Percentiles rank a stretch among this genome's conserved stretches.
These are phyloP conservation scores for Aspergillus puulaauensis DNA, from an alignment of 2,329 filamentous ascomycete species.

Conservation along the genomic window DNA sequence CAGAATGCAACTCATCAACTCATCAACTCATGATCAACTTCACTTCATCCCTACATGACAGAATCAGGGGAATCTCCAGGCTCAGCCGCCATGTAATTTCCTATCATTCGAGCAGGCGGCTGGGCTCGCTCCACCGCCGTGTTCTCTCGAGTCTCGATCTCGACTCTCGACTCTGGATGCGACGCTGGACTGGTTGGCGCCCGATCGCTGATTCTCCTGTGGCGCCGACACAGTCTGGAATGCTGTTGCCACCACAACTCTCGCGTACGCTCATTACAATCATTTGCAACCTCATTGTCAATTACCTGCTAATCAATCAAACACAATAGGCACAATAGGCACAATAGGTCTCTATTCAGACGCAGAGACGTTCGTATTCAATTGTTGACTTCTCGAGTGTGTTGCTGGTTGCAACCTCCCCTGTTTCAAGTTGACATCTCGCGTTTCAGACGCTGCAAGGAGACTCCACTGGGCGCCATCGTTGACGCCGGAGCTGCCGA, in stretches of 20 bases:
- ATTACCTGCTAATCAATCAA: neutral
- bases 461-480: constrained; percentile 2
- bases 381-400: neutral
- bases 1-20: too few species aligned
- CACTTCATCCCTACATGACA: too few species aligned
- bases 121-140: too few species aligned
- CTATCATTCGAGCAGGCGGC: too few species aligned
- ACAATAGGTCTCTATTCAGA: neutral
- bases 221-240: neutral
- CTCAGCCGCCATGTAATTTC: too few species aligned
- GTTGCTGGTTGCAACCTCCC: neutral
- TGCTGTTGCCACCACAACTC: neutral
- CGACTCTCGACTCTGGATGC: neutral
- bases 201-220: neutral
- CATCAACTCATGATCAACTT: too few species aligned
- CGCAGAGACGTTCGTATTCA: neutral
- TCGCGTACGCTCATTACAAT: neutral
- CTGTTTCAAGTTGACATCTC: constrained; percentile 18
- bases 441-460: constrained; percentile 15
- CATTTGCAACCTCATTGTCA: neutral
- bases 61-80: too few species aligned
- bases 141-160: too few species aligned
- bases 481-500: constrained; percentile 13
- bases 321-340: too few species aligned
- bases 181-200: neutral